Percentiles rank a stretch among this genome's conserved stretches.
Conservation (phyloP, 2,329 filamentous ascomycete genomes). For the Stagonosporopsis vannaccii region DNA sequence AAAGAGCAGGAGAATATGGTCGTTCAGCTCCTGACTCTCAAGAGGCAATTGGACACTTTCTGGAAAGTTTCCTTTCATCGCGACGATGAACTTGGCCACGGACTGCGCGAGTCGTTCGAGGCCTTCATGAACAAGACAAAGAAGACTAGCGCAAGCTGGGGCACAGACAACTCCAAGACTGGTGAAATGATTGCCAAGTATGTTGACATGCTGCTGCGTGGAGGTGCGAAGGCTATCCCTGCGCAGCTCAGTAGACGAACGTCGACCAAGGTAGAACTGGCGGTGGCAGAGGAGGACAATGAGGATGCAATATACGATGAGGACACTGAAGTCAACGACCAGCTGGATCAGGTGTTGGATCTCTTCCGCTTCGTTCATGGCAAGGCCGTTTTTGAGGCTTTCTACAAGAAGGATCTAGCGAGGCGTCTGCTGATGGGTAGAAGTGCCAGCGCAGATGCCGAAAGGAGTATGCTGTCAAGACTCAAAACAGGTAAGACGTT, state of each 20-base stretch:
- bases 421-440: slow-evolving; percentile 87
- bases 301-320: slow-evolving; percentile 77
- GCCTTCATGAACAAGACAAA: slow-evolving; percentile 90
- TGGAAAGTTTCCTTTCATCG: slow-evolving; percentile 78
- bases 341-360: slow-evolving; percentile 91
- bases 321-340: slow-evolving; percentile 88
- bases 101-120: slow-evolving; percentile 84
- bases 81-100: slow-evolving; percentile 78
- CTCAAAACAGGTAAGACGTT: slow-evolving; percentile 71
- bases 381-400: slow-evolving; percentile 97
- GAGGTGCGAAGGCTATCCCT: slow-evolving; percentile 84
- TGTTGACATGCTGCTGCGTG: slow-evolving; percentile 85
- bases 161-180: slow-evolving; percentile 87
- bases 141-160: slow-evolving; percentile 74
- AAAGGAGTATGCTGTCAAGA: slow-evolving; percentile 92
- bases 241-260: slow-evolving; percentile 66
- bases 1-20: slow-evolving; percentile 86
- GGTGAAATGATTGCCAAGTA: slow-evolving; percentile 99
- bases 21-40: slow-evolving; percentile 78
- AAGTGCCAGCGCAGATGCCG: slow-evolving; percentile 92
- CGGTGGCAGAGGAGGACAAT: slow-evolving; percentile 67
- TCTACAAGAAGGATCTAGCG: slow-evolving; percentile 98
- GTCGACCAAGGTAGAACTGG: slow-evolving; percentile 62
- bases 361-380: slow-evolving; percentile 97
- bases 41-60: slow-evolving; percentile 78